These are phyloP conservation scores for Bryoglossum gracile DNA, from an alignment of 495 filamentous ascomycete genomes.

Conservation along the genomic window DNA sequence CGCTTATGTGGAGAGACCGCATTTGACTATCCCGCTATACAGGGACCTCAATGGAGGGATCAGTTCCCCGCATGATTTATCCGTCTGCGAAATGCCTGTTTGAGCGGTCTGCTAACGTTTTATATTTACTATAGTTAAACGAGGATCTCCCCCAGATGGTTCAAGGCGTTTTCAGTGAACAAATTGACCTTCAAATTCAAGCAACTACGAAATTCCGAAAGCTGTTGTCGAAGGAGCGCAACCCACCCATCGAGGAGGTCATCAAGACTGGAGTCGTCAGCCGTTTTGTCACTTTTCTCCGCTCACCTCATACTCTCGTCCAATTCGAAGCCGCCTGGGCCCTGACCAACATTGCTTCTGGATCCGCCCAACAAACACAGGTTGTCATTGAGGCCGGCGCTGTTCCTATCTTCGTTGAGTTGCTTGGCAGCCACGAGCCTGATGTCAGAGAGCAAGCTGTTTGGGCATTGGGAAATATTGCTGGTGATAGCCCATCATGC, in stretches of 20 bases:
- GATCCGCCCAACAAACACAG: constrained; percentile 94
- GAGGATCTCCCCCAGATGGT: constrained; percentile 99
- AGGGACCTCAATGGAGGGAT: neutral
- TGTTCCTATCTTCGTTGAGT: constrained; percentile 96
- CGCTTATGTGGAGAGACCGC: constrained; percentile 18
- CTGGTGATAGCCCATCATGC: constrained; percentile 95
- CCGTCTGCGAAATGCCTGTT: no score
- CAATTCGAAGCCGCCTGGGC: constrained; percentile 99
- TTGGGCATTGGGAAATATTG: constrained; percentile 98
- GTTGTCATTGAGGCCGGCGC: constrained; percentile 98
- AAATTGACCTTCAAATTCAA: constrained; percentile 95
- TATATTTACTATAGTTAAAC: constrained; percentile 60
- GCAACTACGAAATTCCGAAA: constrained; percentile 99
- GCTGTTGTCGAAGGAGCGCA: constrained; percentile 95
- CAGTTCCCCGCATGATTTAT: neutral
- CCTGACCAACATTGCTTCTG: constrained; percentile 97
- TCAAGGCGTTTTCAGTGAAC: constrained; percentile 92
- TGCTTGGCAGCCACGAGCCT: constrained; percentile 89
- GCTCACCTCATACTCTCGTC: constrained; percentile 95
- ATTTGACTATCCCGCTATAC: constrained; percentile 7
- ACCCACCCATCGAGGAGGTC: constrained; percentile 97
- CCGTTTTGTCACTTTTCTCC: constrained; percentile 97
- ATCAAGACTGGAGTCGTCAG: constrained; percentile 98
- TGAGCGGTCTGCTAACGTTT: constrained; percentile 11
- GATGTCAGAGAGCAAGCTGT: constrained; percentile 99